Evolutionary conservation across 192 early-diverging fungal genomes (phyloP).

Genomic region (Geosiphon pyriformis): DNA sequence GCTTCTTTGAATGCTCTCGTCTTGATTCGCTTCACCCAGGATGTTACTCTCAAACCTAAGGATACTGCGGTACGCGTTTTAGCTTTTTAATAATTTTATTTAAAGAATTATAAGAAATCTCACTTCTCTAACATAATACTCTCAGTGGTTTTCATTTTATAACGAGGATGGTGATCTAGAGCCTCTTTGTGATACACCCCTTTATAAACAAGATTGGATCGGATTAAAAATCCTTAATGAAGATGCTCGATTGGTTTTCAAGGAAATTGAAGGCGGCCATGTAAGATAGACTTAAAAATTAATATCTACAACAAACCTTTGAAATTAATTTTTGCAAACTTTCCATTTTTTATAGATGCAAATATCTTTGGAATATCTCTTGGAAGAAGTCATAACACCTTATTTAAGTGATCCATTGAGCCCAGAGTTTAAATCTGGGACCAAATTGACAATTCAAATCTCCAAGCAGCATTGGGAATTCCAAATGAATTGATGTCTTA

Average conservation of each 20-base stretch:
- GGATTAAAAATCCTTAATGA: constrained; percentile 56
- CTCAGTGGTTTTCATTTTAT: constrained; percentile 68
- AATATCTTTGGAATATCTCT: constrained; percentile 38
- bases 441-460: too few relatives aligned
- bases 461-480: too few relatives aligned
- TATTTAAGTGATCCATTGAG: too few relatives aligned
- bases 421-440: too few relatives aligned
- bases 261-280: constrained; percentile 45
- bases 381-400: constrained; percentile 32
- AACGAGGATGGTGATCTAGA: constrained; percentile 48
- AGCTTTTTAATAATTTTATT: constrained; percentile 7
- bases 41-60: constrained; percentile 68
- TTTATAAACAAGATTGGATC: constrained; percentile 69
- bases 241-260: constrained; percentile 39
- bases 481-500: too few relatives aligned
- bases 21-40: constrained; percentile 74
- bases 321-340: constrained; percentile 2
- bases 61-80: constrained; percentile 45
- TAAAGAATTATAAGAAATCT: not conserved
- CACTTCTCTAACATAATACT: not conserved
- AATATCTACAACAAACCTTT: not conserved
- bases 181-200: constrained; percentile 45
- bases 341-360: constrained; percentile 32
- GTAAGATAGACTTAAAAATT: constrained; percentile 29
- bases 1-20: constrained; percentile 67